Base-by-base conservation (phyloP, 1,139 yeast genomes). In the Hanseniaspora uvarum region DNA sequence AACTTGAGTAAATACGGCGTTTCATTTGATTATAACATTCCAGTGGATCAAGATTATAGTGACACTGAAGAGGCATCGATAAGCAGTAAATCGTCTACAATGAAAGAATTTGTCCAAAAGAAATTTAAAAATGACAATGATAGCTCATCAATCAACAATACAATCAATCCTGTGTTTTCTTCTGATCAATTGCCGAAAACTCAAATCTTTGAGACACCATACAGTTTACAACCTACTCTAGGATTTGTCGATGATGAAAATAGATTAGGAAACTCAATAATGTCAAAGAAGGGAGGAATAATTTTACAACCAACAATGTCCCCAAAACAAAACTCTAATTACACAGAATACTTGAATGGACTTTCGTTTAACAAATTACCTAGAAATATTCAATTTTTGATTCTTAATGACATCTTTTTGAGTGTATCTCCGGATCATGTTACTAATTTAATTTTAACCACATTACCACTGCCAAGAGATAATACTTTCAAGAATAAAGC, bases 321-420 rank as follows among this genome's bases (percentile, higher is more conserved):
- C 1, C 63, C 66, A 4, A 58, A 63, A 39, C 61, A 61, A 31
- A 62, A 67, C 0, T 59, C 59, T 34, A 63, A 60, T 4, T 62
- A 63, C 53, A 55, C 64, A 31, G 61, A 62, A 62, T 65, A 73
- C 60, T 59, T 73, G 64, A 60, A 70, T 69, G 63, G 67, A 4
- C 63, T 80, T 14, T 77, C 84, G 1, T 89, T 89, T 68, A 85
- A 86, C 64, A 92, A 86, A 57, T 70, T 92, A 23, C 95, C 97
- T 0, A 94, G 96, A 4, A 79, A 81, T 60, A 94, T 95, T 0
- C 98, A 92, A 67, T 95, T 89, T 65, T 68, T 89, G 51, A 83
- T 92, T 50, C 71, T 92, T 59, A 89, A 92, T 65, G 95, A 88
- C 59, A 71, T 92, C 60, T 88, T 92, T 94, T 68, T 69, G 23